Percentiles rank a stretch among this genome's conserved stretches.
Conservation (phyloP, 441 rosid genomes). For the Erodium chrysanthum region DNA sequence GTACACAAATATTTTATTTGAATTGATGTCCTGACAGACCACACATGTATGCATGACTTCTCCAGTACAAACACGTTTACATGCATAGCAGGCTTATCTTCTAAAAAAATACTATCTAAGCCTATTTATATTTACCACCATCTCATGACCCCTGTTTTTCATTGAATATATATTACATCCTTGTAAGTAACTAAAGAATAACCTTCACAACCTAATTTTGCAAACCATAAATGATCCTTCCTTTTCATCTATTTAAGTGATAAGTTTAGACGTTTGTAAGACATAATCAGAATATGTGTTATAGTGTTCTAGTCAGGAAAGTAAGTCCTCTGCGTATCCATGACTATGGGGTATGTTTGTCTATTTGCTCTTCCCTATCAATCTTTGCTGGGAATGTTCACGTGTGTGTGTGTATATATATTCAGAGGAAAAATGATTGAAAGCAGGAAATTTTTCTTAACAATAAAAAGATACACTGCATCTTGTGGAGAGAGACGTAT, state of each 20-base stretch:
- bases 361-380: not conserved
- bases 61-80: not conserved
- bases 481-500: slow-evolving; percentile 99
- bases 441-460: slow-evolving; percentile 32
- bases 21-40: not conserved
- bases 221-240: not conserved
- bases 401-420: not conserved
- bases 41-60: not conserved
- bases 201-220: not conserved
- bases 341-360: not conserved
- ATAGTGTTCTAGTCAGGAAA: not conserved
- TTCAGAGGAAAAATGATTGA: not conserved
- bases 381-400: not conserved
- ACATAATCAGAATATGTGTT: not conserved
- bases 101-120: not conserved
- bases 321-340: not conserved
- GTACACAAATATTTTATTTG: not conserved
- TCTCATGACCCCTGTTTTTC: not conserved
- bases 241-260: not conserved
- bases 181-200: not conserved
- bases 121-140: not conserved
- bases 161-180: not conserved
- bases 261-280: not conserved
- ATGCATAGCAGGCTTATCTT: slow-evolving; percentile 4
- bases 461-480: slow-evolving; percentile 74